phyloP scores from a whole-genome alignment of 305 asterid genomes.

The Nicotiana rustica region DNA sequence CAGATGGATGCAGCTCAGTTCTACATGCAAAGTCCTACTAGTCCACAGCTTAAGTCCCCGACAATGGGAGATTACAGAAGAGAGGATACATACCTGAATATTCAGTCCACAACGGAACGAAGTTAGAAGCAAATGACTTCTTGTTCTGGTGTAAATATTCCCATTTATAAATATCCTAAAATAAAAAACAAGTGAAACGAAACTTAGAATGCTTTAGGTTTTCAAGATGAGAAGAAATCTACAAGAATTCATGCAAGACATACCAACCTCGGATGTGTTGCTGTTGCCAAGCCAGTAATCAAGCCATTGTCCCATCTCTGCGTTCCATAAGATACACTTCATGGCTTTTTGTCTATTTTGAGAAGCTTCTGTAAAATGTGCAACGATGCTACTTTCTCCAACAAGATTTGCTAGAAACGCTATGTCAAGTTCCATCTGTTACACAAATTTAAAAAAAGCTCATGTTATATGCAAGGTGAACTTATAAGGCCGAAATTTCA shows the following conservation, averaged over 20 bases:
- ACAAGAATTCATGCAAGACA: conserved; percentile 2
- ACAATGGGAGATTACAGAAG: too few relatives aligned
- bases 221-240: conserved; percentile 19
- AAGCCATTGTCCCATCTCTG: conserved; percentile 80
- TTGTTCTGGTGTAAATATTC: conserved; percentile 48
- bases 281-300: conserved; percentile 75
- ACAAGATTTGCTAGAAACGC: conserved; percentile 60
- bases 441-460: background rate
- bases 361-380: conserved; percentile 58
- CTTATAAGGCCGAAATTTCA: background rate
- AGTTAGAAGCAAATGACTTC: conserved; percentile 77
- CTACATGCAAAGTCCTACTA: too few relatives aligned
- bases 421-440: conserved; percentile 91
- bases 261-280: conserved; percentile 45
- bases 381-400: conserved; percentile 54
- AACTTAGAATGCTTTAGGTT: conserved; percentile 15
- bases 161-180: conserved; percentile 43
- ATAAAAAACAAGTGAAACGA: conserved; percentile 21
- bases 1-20: too few relatives aligned
- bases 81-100: conserved; percentile 62
- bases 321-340: conserved; percentile 71
- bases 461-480: conserved; percentile 22
- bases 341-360: conserved; percentile 67
- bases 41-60: too few relatives aligned
- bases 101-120: conserved; percentile 78